phyloP scores from a whole-genome alignment of 2,329 filamentous ascomycete species.

The Camillea tinctor region DNA sequence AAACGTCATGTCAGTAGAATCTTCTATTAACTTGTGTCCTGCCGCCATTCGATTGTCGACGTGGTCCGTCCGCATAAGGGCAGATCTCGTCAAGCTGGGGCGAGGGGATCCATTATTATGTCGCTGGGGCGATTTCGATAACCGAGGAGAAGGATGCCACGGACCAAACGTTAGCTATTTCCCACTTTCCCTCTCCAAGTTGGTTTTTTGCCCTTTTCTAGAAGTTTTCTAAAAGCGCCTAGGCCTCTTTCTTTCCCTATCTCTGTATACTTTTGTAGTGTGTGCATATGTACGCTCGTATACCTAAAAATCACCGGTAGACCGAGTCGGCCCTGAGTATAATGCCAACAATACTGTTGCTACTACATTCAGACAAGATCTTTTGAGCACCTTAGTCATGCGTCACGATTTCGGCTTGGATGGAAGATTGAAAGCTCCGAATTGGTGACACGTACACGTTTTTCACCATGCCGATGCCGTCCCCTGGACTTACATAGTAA shows the following conservation, averaged over 20 bases:
- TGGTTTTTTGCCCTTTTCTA: background rate
- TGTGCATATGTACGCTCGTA: background rate
- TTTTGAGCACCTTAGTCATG: background rate
- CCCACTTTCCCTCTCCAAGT: background rate
- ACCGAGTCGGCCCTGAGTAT: background rate
- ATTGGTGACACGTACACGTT: background rate
- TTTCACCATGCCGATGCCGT: background rate
- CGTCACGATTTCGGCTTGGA: background rate
- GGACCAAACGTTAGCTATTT: background rate
- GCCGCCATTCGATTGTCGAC: background rate
- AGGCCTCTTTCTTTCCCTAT: background rate
- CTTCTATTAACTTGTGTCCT: background rate
- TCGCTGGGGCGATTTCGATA: background rate
- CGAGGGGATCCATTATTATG: background rate
- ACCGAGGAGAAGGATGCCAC: background rate
- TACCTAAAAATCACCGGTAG: background rate
- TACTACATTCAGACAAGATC: background rate
- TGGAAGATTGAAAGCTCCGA: background rate
- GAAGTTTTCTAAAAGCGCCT: background rate
- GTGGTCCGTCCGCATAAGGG: background rate
- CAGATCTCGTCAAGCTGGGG: background rate
- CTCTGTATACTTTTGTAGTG: background rate
- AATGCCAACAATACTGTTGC: background rate
- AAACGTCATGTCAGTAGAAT: background rate
- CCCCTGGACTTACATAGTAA: background rate